phyloP scores from a whole-genome alignment of 192 early-diverging fungal genomes.

The Coemansia sp. region DNA sequence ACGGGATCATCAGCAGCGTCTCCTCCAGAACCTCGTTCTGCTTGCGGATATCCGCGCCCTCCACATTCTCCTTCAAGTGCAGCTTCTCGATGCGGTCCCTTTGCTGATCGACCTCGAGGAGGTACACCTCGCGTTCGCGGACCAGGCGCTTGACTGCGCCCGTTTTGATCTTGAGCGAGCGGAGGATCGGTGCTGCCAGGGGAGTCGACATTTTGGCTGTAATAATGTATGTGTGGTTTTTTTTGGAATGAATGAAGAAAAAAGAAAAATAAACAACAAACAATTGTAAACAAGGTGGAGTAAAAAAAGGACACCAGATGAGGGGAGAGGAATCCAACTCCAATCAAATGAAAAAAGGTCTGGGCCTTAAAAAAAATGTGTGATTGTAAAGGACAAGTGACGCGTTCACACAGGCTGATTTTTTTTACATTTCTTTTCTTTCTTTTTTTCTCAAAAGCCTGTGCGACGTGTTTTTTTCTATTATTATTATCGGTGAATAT shows the following conservation, averaged over 20 bases:
- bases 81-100: slow-evolving; percentile 21
- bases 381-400: too few relatives aligned
- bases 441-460: neutral
- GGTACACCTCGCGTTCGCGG: slow-evolving; percentile 27
- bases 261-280: neutral
- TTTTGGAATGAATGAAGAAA: too few relatives aligned
- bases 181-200: slow-evolving; percentile 4
- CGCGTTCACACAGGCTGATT: slow-evolving; percentile 1
- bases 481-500: neutral
- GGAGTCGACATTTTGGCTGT: neutral
- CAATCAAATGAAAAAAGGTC: neutral
- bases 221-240: too few relatives aligned
- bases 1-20: slow-evolving; percentile 45
- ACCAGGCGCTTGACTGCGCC: slow-evolving; percentile 43
- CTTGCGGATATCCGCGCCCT: slow-evolving; percentile 44
- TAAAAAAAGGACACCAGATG: neutral
- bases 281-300: too few relatives aligned
- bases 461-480: neutral
- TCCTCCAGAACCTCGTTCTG: slow-evolving; percentile 53
- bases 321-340: neutral
- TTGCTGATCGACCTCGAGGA: slow-evolving; percentile 26
- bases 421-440: neutral
- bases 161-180: slow-evolving; percentile 45
- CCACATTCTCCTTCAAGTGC: slow-evolving; percentile 12
- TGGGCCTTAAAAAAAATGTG: neutral